A percentile compares a stretch with the other conserved stretches of the same genome.
Evolutionary conservation across 1,139 yeast species (phyloP).

Genomic region (Groenewaldozyma auringiensis): DNA sequence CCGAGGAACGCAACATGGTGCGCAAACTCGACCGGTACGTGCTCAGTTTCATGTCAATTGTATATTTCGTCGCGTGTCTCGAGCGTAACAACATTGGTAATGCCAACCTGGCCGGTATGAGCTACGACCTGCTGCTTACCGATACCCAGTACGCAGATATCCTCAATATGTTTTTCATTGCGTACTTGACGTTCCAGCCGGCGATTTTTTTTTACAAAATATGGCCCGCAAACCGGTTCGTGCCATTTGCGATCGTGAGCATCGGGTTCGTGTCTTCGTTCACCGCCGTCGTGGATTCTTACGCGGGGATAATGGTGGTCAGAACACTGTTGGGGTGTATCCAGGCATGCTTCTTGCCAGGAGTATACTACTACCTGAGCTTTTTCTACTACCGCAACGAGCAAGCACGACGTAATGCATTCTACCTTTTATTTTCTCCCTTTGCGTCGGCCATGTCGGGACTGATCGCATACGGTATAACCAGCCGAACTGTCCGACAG

Average conservation of each 20-base stretch:
- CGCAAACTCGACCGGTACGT: constrained; percentile 19
- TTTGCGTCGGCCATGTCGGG: constrained; percentile 25
- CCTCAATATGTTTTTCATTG: constrained; percentile 18
- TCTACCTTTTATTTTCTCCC: constrained; percentile 38
- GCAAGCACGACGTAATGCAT: constrained; percentile 42
- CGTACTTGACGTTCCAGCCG: constrained; percentile 26
- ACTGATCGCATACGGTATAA: constrained; percentile 32
- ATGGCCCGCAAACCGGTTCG: constrained; percentile 17
- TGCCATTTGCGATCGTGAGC: constrained; percentile 18
- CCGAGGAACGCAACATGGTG: constrained; percentile 16
- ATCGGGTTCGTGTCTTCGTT: constrained; percentile 21
- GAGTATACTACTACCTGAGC: constrained; percentile 26
- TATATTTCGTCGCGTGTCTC: constrained; percentile 23
- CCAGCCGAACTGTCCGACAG: constrained; percentile 9
- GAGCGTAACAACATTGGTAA: constrained; percentile 44
- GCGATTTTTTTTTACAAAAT: constrained; percentile 17
- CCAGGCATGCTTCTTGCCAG: constrained; percentile 26
- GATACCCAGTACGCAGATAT: constrained; percentile 32
- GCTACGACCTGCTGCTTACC: constrained; percentile 37
- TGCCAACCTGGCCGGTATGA: constrained; percentile 48
- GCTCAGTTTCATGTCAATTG: constrained; percentile 19
- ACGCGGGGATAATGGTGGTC: constrained; percentile 17
- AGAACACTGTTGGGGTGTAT: constrained; percentile 22
- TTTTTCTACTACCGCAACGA: constrained; percentile 25
- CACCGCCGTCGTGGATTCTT: constrained; percentile 16